phyloP scores from a whole-genome alignment of 2,329 filamentous ascomycete genomes.

The Colletotrichum tofieldiae region DNA sequence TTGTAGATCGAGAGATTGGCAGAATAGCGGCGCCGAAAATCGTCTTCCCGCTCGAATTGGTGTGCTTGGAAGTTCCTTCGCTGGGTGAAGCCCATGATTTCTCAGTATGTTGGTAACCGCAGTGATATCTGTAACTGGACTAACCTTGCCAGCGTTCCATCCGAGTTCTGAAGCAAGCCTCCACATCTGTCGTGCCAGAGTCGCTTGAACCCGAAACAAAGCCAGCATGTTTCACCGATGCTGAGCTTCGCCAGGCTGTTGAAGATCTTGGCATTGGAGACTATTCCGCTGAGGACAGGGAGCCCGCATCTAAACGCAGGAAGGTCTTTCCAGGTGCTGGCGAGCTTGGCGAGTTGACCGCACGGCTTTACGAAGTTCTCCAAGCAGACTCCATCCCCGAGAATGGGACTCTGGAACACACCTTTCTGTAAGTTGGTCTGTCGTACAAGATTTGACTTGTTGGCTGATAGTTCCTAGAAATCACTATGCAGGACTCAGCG shows the following conservation, averaged over 20 bases:
- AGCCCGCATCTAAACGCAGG: slow-evolving; percentile 51
- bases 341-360: slow-evolving; percentile 46
- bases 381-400: slow-evolving; percentile 47
- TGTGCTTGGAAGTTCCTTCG: slow-evolving; percentile 51
- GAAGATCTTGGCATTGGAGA: slow-evolving; percentile 44
- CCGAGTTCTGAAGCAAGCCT: slow-evolving; percentile 48
- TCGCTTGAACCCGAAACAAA: slow-evolving; percentile 43
- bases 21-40: slow-evolving; percentile 61
- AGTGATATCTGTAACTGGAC: not conserved
- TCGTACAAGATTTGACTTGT: not conserved
- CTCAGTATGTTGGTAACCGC: slow-evolving; percentile 53
- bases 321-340: slow-evolving; percentile 48
- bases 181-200: slow-evolving; percentile 44
- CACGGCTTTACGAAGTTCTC: slow-evolving; percentile 50
- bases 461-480: slow-evolving; percentile 47
- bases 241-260: slow-evolving; percentile 47
- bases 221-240: slow-evolving; percentile 47
- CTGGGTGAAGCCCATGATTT: slow-evolving; percentile 57
- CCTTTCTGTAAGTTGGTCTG: slow-evolving; percentile 63
- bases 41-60: slow-evolving; percentile 58
- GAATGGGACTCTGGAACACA: slow-evolving; percentile 51
- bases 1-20: slow-evolving; percentile 52
- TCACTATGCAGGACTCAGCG: slow-evolving; percentile 62
- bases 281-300: slow-evolving; percentile 22
- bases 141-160: slow-evolving; percentile 49